Percentiles rank a stretch among this genome's conserved stretches.
Conservation (phyloP, 176 grass and related monocot species). For the Aegilops longissima region DNA sequence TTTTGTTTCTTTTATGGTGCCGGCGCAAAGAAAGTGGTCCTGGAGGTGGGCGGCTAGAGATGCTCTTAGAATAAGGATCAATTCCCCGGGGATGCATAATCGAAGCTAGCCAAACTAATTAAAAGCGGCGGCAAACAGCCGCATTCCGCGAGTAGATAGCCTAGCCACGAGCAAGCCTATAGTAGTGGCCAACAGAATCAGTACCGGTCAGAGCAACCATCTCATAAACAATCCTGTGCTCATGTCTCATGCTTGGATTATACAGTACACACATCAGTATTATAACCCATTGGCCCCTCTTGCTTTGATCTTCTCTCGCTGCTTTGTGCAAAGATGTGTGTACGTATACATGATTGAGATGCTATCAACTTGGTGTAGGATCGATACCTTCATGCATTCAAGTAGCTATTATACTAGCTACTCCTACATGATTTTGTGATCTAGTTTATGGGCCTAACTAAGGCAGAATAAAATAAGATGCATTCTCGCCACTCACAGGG, state of each 20-base stretch:
- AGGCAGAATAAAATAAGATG: neutral
- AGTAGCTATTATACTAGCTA: too few species aligned
- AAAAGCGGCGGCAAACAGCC: slow-evolving; percentile 32
- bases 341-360: slow-evolving; percentile 16
- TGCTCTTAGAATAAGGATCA: too few species aligned
- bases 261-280: neutral
- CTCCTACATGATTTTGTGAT: too few species aligned
- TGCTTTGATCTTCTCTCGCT: neutral
- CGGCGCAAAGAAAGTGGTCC: too few species aligned
- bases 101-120: neutral
- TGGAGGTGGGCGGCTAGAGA: too few species aligned
- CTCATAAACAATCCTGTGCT: slow-evolving; percentile 17
- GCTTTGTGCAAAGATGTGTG: slow-evolving; percentile 11
- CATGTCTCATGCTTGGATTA: slow-evolving; percentile 21
- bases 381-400: too few species aligned
- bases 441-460: too few species aligned
- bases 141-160: neutral
- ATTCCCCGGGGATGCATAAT: neutral
- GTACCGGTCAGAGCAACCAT: slow-evolving; percentile 26
- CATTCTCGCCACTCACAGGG: slow-evolving; percentile 4
- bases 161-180: too few species aligned
- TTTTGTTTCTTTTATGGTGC: too few species aligned
- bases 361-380: neutral
- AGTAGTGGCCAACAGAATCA: slow-evolving; percentile 36
- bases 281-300: neutral